These are phyloP conservation scores for Mayamaea pseudoterrestris DNA, from an alignment of 108 stramenopile species.

Conservation along the genomic window DNA sequence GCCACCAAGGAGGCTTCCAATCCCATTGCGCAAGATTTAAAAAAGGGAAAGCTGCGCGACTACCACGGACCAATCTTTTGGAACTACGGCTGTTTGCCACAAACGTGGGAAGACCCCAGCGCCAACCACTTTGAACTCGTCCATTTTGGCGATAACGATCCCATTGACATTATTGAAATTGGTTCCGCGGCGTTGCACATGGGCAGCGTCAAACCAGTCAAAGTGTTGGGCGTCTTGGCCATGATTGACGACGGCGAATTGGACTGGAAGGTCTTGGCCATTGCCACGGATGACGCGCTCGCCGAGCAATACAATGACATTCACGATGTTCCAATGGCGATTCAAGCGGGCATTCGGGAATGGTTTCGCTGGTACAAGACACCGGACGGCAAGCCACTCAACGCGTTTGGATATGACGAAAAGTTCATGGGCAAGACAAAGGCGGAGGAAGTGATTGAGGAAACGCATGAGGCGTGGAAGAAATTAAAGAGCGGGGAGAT, in stretches of 20 bases:
- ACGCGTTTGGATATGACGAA: conserved; percentile 98
- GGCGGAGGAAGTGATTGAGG: conserved; percentile 87
- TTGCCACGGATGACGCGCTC: conserved; percentile 89
- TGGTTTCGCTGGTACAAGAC: conserved; percentile 99
- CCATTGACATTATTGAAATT: conserved; percentile 99
- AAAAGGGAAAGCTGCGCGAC: conserved; percentile 96
- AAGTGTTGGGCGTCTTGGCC: conserved; percentile 94
- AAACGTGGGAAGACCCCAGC: conserved; percentile 97
- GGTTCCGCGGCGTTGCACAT: conserved; percentile 63
- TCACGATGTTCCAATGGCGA: conserved; percentile 87
- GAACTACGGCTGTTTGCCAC: conserved; percentile 99
- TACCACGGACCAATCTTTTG: conserved; percentile 99
- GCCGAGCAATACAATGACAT: conserved; percentile 93
- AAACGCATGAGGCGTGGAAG: conserved; percentile 97
- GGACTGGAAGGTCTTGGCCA: conserved; percentile 99
- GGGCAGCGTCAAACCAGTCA: conserved; percentile 90
- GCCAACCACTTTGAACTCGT: conserved; percentile 88
- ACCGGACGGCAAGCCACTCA: conserved; percentile 98
- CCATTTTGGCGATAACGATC: conserved; percentile 96
- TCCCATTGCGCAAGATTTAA: conserved; percentile 97
- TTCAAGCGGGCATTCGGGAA: conserved; percentile 91
- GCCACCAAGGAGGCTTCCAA: conserved; percentile 93
- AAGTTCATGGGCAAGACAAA: conserved; percentile 76
- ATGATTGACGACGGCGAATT: conserved; percentile 99
- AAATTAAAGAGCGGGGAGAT: conserved; percentile 67